Conservation (phyloP, 768 basidiomycete species). For the Clitopilus hobsonii region DNA sequence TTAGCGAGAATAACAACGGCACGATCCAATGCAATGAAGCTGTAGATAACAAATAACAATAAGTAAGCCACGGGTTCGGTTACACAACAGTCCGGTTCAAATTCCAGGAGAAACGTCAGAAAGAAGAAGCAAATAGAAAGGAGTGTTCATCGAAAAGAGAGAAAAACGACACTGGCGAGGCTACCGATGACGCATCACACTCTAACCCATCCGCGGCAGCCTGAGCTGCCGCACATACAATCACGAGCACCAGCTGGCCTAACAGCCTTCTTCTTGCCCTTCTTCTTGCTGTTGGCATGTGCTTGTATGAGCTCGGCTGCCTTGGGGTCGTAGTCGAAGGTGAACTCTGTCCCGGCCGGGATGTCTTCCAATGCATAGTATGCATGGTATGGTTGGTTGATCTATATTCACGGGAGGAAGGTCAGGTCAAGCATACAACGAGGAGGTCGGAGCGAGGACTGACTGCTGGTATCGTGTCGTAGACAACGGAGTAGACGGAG, state of each 20-base stretch:
- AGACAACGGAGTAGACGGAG: conserved; percentile 52
- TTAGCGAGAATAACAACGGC: neutral
- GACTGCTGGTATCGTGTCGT: conserved; percentile 57
- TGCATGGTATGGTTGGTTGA: conserved; percentile 57
- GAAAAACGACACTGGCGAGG: neutral
- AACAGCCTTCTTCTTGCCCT: conserved; percentile 18
- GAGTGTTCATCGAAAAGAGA: neutral
- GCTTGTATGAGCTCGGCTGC: conserved; percentile 9
- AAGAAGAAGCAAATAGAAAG: neutral
- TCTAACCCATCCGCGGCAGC: conserved; percentile 18
- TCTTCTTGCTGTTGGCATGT: conserved; percentile 14
- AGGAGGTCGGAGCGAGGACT: conserved; percentile 7
- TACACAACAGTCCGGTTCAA: neutral
- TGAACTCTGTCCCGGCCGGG: conserved; percentile 48
- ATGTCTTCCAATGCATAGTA: conserved; percentile 51
- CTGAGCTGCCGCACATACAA: conserved; percentile 30
- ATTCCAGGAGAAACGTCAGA: neutral
- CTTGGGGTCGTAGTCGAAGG: conserved; percentile 61
- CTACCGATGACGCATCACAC: neutral
- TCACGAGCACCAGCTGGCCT: conserved; percentile 22
- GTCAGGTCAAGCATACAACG: neutral
- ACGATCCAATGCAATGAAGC: neutral
- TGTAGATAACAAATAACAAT: neutral
- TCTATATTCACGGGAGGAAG: conserved; percentile 36
- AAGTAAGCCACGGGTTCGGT: too few relatives aligned